Conservation (phyloP, 2,329 filamentous ascomycete genomes). For the Camptophora hylomeconis region DNA sequence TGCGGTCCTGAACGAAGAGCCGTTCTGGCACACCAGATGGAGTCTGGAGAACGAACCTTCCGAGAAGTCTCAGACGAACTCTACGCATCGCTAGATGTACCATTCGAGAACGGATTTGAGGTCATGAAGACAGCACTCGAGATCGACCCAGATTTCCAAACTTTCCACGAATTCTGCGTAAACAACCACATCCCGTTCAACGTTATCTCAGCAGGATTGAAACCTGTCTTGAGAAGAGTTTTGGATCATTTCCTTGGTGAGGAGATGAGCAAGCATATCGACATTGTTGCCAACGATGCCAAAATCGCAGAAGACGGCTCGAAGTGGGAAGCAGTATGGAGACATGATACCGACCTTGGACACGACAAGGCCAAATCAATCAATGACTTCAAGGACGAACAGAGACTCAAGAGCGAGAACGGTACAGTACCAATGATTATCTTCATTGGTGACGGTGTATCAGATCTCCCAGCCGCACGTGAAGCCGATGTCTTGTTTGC, state of each 20-base stretch:
- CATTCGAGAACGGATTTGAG: constrained; percentile 55
- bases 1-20: constrained; percentile 45
- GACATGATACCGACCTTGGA: constrained; percentile 50
- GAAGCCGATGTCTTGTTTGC: constrained; percentile 58
- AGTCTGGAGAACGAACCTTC: constrained; percentile 52
- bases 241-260: constrained; percentile 54
- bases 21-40: constrained; percentile 50
- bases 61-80: constrained; percentile 59
- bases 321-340: constrained; percentile 54
- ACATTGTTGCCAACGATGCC: constrained; percentile 57
- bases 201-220: constrained; percentile 55
- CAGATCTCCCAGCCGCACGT: constrained; percentile 51
- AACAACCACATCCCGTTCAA: constrained; percentile 54
- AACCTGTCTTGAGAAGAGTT: constrained; percentile 48
- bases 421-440: constrained; percentile 53
- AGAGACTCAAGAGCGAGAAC: constrained; percentile 42
- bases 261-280: constrained; percentile 44
- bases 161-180: constrained; percentile 53
- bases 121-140: constrained; percentile 49
- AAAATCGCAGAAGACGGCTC: constrained; percentile 44
- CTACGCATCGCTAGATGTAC: constrained; percentile 54
- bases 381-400: constrained; percentile 44
- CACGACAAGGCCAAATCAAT: constrained; percentile 57
- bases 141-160: constrained; percentile 50
- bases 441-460: constrained; percentile 59